Evolutionary conservation across 106 monocot species (phyloP).

Genomic region (Apostasia ramifera): DNA sequence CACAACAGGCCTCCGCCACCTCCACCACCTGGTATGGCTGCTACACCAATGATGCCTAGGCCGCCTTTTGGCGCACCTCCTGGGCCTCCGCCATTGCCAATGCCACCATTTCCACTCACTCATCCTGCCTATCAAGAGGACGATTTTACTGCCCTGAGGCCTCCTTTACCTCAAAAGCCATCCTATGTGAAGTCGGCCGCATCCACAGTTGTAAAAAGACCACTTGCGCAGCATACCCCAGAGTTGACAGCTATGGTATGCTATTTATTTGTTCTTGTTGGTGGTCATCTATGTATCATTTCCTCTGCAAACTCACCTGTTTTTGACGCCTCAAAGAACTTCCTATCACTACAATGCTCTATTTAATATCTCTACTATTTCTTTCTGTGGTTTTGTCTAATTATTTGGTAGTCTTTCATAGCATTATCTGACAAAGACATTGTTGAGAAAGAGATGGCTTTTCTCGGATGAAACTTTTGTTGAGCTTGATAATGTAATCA

Average conservation of each 20-base stretch:
- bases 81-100: constrained; percentile 37
- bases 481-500: too few species aligned
- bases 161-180: constrained; percentile 63
- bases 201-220: constrained; percentile 95
- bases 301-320: too few species aligned
- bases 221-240: constrained; percentile 89
- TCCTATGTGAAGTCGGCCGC: constrained; percentile 97
- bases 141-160: constrained; percentile 21
- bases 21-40: constrained; percentile 47
- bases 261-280: background rate
- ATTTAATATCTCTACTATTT: background rate
- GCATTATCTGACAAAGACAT: too few species aligned
- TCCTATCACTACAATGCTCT: too few species aligned
- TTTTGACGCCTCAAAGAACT: too few species aligned
- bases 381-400: background rate
- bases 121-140: constrained; percentile 27
- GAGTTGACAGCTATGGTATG: constrained; percentile 95
- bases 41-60: constrained; percentile 28
- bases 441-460: too few species aligned
- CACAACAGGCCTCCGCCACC: constrained; percentile 42
- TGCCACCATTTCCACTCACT: constrained; percentile 28
- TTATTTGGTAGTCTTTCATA: too few species aligned
- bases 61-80: constrained; percentile 45
- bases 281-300: too few species aligned
- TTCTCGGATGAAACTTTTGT: too few species aligned